Evolutionary conservation across 2,329 filamentous ascomycete species (phyloP).

Genomic region (Cercospora brassicicola): DNA sequence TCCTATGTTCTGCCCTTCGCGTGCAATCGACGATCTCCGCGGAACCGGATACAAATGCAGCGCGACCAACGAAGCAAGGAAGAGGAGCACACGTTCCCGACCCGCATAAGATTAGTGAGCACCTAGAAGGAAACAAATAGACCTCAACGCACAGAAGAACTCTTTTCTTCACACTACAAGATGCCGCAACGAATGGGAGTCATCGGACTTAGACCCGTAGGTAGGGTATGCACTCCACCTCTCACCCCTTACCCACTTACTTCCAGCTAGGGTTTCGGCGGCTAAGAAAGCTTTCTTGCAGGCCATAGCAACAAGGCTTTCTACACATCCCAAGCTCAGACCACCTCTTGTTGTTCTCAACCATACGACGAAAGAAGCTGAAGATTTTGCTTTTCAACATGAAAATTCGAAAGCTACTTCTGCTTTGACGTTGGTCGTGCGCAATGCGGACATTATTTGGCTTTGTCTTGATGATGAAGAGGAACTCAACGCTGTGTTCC

Average conservation of each 20-base stretch:
- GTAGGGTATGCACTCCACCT: slow-evolving; percentile 2
- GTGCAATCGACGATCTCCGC: slow-evolving; percentile 1
- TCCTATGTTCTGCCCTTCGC: not conserved
- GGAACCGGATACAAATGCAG: slow-evolving; percentile 4
- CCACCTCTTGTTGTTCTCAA: slow-evolving; percentile 1
- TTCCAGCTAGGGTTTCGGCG: not conserved
- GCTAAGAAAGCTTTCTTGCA: not conserved
- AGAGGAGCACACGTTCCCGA: not conserved
- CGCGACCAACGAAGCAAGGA: not conserved
- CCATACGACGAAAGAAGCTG: not conserved
- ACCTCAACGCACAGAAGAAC: not conserved
- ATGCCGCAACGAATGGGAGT: slow-evolving; percentile 5
- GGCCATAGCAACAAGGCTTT: not conserved
- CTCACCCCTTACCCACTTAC: not conserved
- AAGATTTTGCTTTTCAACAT: slow-evolving; percentile 7
- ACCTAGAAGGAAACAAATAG: not conserved
- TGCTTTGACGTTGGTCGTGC: not conserved
- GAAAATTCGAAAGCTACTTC: not conserved
- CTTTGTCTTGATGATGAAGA: not conserved
- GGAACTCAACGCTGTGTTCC: not conserved
- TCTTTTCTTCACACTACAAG: not conserved
- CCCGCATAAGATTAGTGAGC: not conserved
- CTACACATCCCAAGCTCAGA: not conserved
- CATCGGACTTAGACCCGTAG: not conserved
- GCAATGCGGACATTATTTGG: slow-evolving; percentile 2